Percentiles rank a stretch among this genome's conserved stretches.
Conservation (phyloP, 2,329 filamentous ascomycete species). For the Zymoseptoria passerinii region DNA sequence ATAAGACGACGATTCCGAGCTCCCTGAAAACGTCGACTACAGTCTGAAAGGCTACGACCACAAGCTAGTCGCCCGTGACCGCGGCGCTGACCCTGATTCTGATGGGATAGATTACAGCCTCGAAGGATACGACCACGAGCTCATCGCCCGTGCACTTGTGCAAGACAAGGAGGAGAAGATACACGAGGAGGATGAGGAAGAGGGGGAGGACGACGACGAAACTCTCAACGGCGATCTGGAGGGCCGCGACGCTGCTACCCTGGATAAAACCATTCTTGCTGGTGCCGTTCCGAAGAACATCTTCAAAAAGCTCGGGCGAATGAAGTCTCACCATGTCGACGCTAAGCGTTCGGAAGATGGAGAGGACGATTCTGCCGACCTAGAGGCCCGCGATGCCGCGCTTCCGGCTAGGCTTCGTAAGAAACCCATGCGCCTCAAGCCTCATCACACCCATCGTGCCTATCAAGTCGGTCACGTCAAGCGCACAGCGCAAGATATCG, state of each 20-base stretch:
- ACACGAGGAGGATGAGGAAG: slow-evolving; percentile 1
- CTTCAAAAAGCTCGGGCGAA: slow-evolving; percentile 1
- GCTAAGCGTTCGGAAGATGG: background rate
- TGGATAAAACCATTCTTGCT: background rate
- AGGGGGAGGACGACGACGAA: slow-evolving; percentile 2
- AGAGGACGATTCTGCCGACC: background rate
- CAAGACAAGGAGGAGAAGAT: background rate
- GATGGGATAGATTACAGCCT: slow-evolving; percentile 1
- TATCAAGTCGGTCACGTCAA: background rate
- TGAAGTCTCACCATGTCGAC: slow-evolving; percentile 4
- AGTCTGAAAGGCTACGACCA: slow-evolving; percentile 4
- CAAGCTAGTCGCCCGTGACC: background rate
- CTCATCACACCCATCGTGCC: background rate
- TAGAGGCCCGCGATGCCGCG: background rate
- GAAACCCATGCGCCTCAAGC: background rate
- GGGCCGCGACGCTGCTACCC: background rate
- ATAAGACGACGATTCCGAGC: background rate
- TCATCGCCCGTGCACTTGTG: background rate
- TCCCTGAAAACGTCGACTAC: background rate
- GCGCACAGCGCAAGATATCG: background rate
- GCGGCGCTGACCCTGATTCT: background rate
- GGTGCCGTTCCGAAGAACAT: background rate
- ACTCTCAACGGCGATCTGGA: slow-evolving; percentile 3
- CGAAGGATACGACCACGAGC: slow-evolving; percentile 3
- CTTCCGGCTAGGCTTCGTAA: background rate